Conservation (phyloP, 768 basidiomycete genomes). For the Panaeolus cyanescens region DNA sequence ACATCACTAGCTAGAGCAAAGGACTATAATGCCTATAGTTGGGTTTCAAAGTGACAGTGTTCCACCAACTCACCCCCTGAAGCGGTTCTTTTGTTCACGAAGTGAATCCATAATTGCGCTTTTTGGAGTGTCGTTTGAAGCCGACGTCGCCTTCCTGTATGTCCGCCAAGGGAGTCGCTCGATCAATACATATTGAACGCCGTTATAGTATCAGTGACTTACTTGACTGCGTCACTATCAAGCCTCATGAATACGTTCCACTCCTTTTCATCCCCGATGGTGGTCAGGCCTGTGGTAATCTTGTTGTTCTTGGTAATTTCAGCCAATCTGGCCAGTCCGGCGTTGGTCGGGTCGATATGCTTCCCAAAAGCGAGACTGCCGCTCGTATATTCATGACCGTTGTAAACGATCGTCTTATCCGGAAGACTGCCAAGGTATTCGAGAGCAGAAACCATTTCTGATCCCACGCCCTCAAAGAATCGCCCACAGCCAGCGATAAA, state of each 20-base stretch:
- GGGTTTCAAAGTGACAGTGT: background rate
- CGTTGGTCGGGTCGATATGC: conserved; percentile 59
- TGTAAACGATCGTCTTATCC: conserved; percentile 77
- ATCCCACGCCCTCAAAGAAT: conserved; percentile 87
- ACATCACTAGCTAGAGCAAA: conserved; percentile 10
- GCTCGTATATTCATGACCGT: conserved; percentile 91
- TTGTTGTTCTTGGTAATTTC: conserved; percentile 59
- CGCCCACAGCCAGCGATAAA: conserved; percentile 89
- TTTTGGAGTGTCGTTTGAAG: conserved; percentile 42
- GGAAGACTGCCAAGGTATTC: conserved; percentile 74
- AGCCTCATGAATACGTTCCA: conserved; percentile 97
- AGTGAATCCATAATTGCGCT: conserved; percentile 71
- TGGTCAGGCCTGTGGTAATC: conserved; percentile 78
- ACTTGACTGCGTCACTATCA: conserved; percentile 63
- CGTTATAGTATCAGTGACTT: conserved; percentile 22
- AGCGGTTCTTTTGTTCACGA: conserved; percentile 84
- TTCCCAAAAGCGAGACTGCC: conserved; percentile 73
- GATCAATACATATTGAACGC: background rate
- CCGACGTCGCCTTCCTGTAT: conserved; percentile 51
- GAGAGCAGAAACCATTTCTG: conserved; percentile 81
- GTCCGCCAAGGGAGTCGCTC: background rate
- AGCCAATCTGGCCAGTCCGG: conserved; percentile 58
- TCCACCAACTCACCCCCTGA: conserved; percentile 53
- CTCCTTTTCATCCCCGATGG: conserved; percentile 90
- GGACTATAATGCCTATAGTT: conserved; percentile 8